Conservation (phyloP, 1,284 basidiomycete genomes). For the Ustilago nuda region DNA sequence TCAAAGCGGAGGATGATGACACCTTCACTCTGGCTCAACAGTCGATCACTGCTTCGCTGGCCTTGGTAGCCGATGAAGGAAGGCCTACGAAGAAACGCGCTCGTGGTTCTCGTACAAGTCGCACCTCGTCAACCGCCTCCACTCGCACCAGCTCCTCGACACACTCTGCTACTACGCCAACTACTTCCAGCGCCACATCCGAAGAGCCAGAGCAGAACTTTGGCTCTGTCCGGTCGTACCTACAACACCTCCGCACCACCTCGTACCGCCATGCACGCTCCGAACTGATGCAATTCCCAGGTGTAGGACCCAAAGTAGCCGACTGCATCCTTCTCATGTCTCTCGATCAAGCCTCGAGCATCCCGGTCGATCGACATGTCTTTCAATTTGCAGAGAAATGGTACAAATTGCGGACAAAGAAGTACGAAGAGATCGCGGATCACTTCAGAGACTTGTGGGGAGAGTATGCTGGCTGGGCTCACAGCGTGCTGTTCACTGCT, state of each 20-base stretch:
- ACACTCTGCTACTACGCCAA: not conserved
- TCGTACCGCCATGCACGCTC: constrained; percentile 77
- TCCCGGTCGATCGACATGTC: constrained; percentile 68
- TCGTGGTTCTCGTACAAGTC: constrained; percentile 13
- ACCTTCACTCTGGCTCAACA: not conserved
- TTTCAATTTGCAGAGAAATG: constrained; percentile 67
- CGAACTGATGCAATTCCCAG: constrained; percentile 81
- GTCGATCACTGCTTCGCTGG: not conserved
- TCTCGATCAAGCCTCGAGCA: constrained; percentile 77
- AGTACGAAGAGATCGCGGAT: constrained; percentile 65
- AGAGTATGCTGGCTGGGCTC: constrained; percentile 67
- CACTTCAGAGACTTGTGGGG: constrained; percentile 65
- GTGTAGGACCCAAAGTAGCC: constrained; percentile 85
- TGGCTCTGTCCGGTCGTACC: constrained; percentile 73
- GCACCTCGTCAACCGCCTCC: constrained; percentile 9
- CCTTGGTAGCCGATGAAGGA: not conserved
- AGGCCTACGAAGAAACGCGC: constrained; percentile 11
- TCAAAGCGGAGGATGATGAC: constrained; percentile 27
- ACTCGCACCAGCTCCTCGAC: not conserved
- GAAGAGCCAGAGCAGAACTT: constrained; percentile 29
- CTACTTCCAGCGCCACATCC: not conserved
- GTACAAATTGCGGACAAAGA: constrained; percentile 61
- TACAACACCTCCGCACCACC: constrained; percentile 74
- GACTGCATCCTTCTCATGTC: constrained; percentile 92
- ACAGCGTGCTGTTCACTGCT: constrained; percentile 65